Base-by-base conservation (phyloP, 1,284 basidiomycete genomes). In the Cryptococcus neoformans region DNA sequence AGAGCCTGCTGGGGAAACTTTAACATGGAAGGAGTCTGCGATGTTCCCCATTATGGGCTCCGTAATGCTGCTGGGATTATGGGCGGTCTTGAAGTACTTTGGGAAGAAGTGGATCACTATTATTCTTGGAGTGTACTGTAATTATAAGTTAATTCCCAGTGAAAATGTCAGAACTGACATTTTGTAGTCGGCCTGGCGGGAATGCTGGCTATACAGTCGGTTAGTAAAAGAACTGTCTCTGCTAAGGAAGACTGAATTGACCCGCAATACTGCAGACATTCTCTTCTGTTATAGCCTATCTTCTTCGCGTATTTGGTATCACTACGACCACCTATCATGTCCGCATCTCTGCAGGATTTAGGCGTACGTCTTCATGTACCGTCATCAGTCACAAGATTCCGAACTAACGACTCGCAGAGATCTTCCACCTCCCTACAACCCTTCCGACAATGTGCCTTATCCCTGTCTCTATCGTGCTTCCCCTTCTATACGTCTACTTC, bases 101-200 rank as follows among this genome's bases (percentile, higher is more conserved):
- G 89, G 90, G 44, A 85, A 83, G 65, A 84, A 86, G 65, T 91
- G 89, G 87, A 86, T 96, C 62, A 76, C 76, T 60, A 54, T 69
- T 83, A n/a, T 77, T 21, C 55, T 80, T 35, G 76, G 76, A 1
- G 85, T 85, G 80, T 92, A 92, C 69, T 91, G 74, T 78, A n/a
- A n/a, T n/a, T n/a, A n/a, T n/a, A 58, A 67, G 74, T 63, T 81
- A 84, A 28, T 47, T 14, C 7, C 3, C 28, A 28, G 28, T 47
- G 16, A 35, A 8, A 14, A 38, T 35, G 10, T 7, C n/a, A 10
- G n/a, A 4, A 44, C 35, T 28, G 17, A 40, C 14, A 9, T 21
- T 11, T 14, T 12, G 8, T 49, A 70, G 68, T 78, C 62, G 67
- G 74, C 10, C 59, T 65, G 44, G 69, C 72, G 2, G 72, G 72